Percentiles rank a stretch among this genome's conserved stretches.
These are phyloP conservation scores for Anthracocystis walkeri DNA, from an alignment of 1,284 basidiomycete species.

Conservation along the genomic window DNA sequence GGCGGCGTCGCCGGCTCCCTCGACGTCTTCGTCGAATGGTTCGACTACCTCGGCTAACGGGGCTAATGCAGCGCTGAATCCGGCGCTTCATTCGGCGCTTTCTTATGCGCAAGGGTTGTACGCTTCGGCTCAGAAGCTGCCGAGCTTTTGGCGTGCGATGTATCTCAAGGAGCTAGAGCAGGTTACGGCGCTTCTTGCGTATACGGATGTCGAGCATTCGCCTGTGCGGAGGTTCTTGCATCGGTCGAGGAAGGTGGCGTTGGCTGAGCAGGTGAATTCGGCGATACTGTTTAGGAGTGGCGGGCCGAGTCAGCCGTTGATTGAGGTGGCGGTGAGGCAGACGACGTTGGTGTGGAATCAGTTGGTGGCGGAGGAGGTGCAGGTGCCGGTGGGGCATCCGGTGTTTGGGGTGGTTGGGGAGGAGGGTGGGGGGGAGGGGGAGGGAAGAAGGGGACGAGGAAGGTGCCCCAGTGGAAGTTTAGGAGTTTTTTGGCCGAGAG, in stretches of 20 bases:
- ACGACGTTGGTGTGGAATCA: constrained; percentile 54
- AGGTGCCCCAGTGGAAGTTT: constrained; percentile 42
- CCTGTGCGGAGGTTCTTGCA: constrained; percentile 78
- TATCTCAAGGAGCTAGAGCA: constrained; percentile 79
- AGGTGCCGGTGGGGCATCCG: constrained; percentile 38
- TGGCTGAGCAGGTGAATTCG: constrained; percentile 86
- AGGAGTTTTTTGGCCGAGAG: constrained; percentile 41
- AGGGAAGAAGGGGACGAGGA: constrained; percentile 39
- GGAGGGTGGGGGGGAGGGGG: constrained; percentile 5
- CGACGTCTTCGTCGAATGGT: constrained; percentile 52
- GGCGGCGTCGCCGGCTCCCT: constrained; percentile 57
- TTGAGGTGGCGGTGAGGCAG: constrained; percentile 64
- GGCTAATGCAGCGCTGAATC: constrained; percentile 33
- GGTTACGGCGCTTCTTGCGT: constrained; percentile 81
- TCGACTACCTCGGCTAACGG: constrained; percentile 43
- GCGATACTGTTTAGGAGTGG: constrained; percentile 76
- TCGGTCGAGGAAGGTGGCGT: constrained; percentile 78
- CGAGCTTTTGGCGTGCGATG: constrained; percentile 66
- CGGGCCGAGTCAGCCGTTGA: constrained; percentile 59
- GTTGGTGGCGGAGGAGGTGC: constrained; percentile 45
- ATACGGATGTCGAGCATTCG: constrained; percentile 79
- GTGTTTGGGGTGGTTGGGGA: constrained; percentile 31
- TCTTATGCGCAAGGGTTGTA: constrained; percentile 55
- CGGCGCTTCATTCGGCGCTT: constrained; percentile 55
- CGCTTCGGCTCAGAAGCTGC: constrained; percentile 55